Base-by-base conservation (phyloP, 1,284 basidiomycete species). In the Apiotrichum domesticum region DNA sequence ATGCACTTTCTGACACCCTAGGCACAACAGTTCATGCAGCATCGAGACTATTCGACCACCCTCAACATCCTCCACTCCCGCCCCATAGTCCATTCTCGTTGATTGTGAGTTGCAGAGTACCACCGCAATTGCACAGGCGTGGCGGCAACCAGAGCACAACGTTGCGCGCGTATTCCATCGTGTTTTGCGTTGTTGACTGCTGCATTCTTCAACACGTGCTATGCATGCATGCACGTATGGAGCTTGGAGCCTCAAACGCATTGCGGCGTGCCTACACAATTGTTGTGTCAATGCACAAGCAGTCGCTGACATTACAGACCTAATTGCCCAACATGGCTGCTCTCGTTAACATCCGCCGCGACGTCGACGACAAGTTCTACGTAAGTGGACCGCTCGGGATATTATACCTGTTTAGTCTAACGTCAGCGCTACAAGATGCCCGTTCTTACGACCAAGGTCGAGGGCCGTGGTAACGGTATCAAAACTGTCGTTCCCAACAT, bases 401-500 rank as follows among this genome's bases (percentile, higher is more conserved):
- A n/a, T 1, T 9, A 29, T 5, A 34, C 4, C 9, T 6, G 10
- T n/a, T n/a, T 2, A 40, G 61, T 6, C 10, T 4, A 21, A 7
- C 7, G 33, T 21, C 52, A 72, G 73, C 71, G 78, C 53, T 78
- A 79, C 77, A 79, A 78, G 68, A 99, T 99, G 96, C 96, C 96
- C 52, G 79, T 94, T 61, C 84, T 98, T 60, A 83, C 85, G 67
- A 97, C 89, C 66, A 98, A 98, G 81, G 94, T 98, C 53, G 96
- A 99, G 79, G 96, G 96, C 69, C 93, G 93, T 78, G 96, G 96
- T 56, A 99, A 99, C 75, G 96, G 96, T 65, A 98, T 99, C 81
- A 99, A 99, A 81, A 99, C 96, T 43, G 93, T 97, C 72, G 80
- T 96, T 55, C 92, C 92, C 47, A 99, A 99, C 80, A 98, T 99